phyloP scores from a whole-genome alignment of 768 basidiomycete genomes.

The Infundibulicybe gibba region DNA sequence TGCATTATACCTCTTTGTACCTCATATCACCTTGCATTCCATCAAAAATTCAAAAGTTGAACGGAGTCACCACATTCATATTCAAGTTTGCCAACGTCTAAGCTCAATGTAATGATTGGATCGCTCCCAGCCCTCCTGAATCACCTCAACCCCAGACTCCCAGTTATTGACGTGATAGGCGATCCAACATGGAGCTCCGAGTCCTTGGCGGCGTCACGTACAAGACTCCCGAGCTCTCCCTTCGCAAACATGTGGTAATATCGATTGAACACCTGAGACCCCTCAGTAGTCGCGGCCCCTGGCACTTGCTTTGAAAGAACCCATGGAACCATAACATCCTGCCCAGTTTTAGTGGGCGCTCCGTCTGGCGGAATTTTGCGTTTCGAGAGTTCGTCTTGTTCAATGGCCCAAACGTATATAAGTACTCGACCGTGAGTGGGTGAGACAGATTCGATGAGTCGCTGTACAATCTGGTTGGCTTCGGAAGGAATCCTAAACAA shows the following conservation, averaged over 20 bases:
- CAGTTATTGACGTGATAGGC: slow-evolving; percentile 7
- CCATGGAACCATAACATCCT: slow-evolving; percentile 93
- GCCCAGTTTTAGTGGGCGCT: slow-evolving; percentile 34
- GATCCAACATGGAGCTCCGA: slow-evolving; percentile 53
- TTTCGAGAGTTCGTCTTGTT: slow-evolving; percentile 86
- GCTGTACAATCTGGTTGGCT: slow-evolving; percentile 28
- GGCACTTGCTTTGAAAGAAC: slow-evolving; percentile 38
- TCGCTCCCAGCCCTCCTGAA: slow-evolving; percentile 82
- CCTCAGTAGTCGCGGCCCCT: too few species aligned
- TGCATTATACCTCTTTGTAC: slow-evolving; percentile 24
- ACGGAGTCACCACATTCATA: slow-evolving; percentile 11
- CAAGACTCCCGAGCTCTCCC: slow-evolving; percentile 70
- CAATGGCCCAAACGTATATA: slow-evolving; percentile 96
- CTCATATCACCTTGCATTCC: slow-evolving; percentile 23
- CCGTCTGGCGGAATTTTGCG: slow-evolving; percentile 48
- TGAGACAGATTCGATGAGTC: slow-evolving; percentile 62
- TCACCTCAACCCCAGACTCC: slow-evolving; percentile 56
- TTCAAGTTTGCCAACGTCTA: slow-evolving; percentile 46
- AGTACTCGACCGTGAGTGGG: slow-evolving; percentile 72
- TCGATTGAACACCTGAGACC: slow-evolving; percentile 63
- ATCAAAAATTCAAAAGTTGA: slow-evolving; percentile 12
- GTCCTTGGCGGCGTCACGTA: slow-evolving; percentile 55
- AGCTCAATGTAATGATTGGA: slow-evolving; percentile 88
- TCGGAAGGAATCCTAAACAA: not conserved
- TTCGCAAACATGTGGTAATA: slow-evolving; percentile 96